Evolutionary conservation across 768 basidiomycete species (phyloP).

Genomic region (Favolaschia claudopus): DNA sequence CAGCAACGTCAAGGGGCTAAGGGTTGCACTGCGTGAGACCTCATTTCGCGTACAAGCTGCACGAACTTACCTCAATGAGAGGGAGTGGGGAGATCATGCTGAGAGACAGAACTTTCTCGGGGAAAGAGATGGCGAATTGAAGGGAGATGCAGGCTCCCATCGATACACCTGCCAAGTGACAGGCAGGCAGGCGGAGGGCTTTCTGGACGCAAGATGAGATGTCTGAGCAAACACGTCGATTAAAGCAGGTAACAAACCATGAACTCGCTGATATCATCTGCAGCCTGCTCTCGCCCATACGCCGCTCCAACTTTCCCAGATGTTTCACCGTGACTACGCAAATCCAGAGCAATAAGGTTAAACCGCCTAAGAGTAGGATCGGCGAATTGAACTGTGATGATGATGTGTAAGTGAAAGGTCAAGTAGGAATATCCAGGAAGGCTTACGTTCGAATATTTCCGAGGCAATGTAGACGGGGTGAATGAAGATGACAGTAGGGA

Average conservation of each 20-base stretch:
- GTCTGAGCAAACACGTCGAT: background rate
- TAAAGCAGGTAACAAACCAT: slow-evolving; percentile 32
- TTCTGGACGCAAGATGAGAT: slow-evolving; percentile 28
- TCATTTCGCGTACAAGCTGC: background rate
- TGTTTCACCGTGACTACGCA: slow-evolving; percentile 43
- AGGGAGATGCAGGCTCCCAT: slow-evolving; percentile 43
- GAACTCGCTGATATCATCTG: slow-evolving; percentile 40
- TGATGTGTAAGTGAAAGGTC: background rate
- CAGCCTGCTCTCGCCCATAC: slow-evolving; percentile 40
- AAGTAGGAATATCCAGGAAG: background rate
- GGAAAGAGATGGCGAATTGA: slow-evolving; percentile 40
- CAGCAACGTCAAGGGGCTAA: slow-evolving; percentile 36
- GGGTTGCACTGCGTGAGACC: slow-evolving; percentile 25
- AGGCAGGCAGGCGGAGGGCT: slow-evolving; percentile 40
- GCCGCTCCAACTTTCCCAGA: slow-evolving; percentile 33
- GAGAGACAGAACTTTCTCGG: slow-evolving; percentile 40
- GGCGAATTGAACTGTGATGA: slow-evolving; percentile 40
- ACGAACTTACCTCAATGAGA: slow-evolving; percentile 37
- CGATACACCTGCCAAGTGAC: slow-evolving; percentile 46
- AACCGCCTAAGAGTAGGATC: slow-evolving; percentile 44
- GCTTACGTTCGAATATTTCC: slow-evolving; percentile 46
- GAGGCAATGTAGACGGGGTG: slow-evolving; percentile 44
- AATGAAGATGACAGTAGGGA: slow-evolving; percentile 47
- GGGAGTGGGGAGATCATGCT: slow-evolving; percentile 46
- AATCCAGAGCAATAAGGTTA: slow-evolving; percentile 46